These are phyloP conservation scores for Ilyonectria robusta DNA, from an alignment of 2,329 filamentous ascomycete species.

Conservation along the genomic window DNA sequence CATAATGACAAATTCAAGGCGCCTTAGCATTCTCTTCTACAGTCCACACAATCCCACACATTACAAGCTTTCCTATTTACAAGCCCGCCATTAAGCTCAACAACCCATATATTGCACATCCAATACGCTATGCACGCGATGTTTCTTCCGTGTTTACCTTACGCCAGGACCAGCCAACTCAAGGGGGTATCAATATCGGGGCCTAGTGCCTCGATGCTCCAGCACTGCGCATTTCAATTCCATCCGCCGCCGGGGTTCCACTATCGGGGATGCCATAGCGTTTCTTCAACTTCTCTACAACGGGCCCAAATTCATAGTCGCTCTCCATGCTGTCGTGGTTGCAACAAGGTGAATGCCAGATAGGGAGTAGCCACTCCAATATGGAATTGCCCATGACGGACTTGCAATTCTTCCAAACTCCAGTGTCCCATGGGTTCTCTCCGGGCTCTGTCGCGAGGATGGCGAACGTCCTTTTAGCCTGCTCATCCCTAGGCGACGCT, in stretches of 20 bases:
- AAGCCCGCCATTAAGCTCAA: not conserved
- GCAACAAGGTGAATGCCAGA: slow-evolving; percentile 81
- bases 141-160: not conserved
- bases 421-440: slow-evolving; percentile 90
- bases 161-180: slow-evolving; percentile 6
- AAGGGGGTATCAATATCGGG: slow-evolving; percentile 40
- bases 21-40: not conserved
- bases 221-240: slow-evolving; percentile 39
- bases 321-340: slow-evolving; percentile 76
- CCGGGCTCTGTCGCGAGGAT: slow-evolving; percentile 80
- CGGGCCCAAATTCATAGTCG: slow-evolving; percentile 77
- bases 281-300: slow-evolving; percentile 69
- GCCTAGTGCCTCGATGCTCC: slow-evolving; percentile 16
- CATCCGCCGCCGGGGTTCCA: slow-evolving; percentile 24
- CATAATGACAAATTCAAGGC: not conserved
- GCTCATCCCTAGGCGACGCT: slow-evolving; percentile 55
- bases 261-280: slow-evolving; percentile 49
- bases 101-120: not conserved
- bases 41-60: not conserved
- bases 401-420: slow-evolving; percentile 78
- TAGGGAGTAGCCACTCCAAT: slow-evolving; percentile 85
- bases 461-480: slow-evolving; percentile 79
- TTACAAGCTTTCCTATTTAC: not conserved
- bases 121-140: slow-evolving; percentile 2
- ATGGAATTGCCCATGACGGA: slow-evolving; percentile 82